These are phyloP conservation scores for Orbilia oligospora DNA, from an alignment of 2,329 filamentous ascomycete genomes.

Conservation along the genomic window DNA sequence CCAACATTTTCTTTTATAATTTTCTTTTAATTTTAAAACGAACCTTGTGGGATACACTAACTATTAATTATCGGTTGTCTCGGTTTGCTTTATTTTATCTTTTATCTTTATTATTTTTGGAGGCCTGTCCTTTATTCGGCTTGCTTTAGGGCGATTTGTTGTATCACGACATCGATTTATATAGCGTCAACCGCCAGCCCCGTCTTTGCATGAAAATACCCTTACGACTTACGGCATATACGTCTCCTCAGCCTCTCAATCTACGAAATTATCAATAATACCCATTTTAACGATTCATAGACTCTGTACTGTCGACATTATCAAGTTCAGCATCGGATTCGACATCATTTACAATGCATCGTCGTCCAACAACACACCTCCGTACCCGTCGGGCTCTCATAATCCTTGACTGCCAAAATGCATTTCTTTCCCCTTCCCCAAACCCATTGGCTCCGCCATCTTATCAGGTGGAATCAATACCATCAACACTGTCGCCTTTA, in stretches of 20 bases:
- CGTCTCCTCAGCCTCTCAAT: not conserved
- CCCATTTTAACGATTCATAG: not conserved
- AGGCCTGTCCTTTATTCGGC: not conserved
- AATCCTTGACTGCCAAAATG: constrained; percentile 89
- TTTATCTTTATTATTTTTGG: too few relatives aligned
- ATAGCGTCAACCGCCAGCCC: not conserved
- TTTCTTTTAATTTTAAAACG: constrained; percentile 14
- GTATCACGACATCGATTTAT: not conserved
- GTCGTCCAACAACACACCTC: constrained; percentile 52
- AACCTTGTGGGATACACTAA: not conserved
- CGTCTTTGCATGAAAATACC: constrained; percentile 5
- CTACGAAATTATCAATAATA: not conserved
- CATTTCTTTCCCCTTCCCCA: constrained; percentile 77
- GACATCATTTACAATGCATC: constrained; percentile 9
- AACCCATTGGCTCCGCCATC: constrained; percentile 74
- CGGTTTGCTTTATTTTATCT: not conserved
- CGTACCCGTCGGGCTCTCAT: constrained; percentile 78
- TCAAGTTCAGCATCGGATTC: not conserved
- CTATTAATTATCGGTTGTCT: too few relatives aligned
- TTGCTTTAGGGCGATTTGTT: not conserved
- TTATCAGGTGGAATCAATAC: constrained; percentile 69
- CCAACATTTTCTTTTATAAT: constrained; percentile 12
- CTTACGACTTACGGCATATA: constrained; percentile 9
- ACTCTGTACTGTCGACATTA: not conserved
- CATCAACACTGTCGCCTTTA: constrained; percentile 75